Evolutionary conservation across 352 stramenopile genomes (phyloP).

Genomic region (Pythium grandisporangium): DNA sequence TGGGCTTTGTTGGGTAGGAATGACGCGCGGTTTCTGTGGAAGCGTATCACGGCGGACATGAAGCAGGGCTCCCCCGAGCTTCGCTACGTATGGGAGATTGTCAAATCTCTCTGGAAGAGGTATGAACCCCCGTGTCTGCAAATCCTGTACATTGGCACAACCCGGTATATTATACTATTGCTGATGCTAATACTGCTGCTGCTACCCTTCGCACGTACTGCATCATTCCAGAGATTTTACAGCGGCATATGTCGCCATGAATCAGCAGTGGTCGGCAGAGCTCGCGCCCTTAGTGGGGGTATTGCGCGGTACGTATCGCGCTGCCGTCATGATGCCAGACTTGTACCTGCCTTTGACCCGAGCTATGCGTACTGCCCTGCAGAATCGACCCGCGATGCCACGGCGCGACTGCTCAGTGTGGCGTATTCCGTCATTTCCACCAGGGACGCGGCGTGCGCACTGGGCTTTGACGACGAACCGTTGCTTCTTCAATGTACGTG

Average conservation of each 20-base stretch:
- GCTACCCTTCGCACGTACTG: too few species aligned
- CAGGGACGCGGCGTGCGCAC: conserved; percentile 23
- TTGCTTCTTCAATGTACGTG: conserved; percentile 33
- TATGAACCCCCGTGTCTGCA: too few species aligned
- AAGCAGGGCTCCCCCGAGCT: conserved; percentile 38
- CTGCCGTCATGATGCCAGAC: too few species aligned
- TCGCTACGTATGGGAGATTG: conserved; percentile 43
- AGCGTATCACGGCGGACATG: conserved; percentile 31
- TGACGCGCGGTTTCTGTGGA: conserved; percentile 69
- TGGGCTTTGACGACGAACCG: conserved; percentile 41
- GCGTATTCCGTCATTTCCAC: conserved; percentile 57
- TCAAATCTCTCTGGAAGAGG: conserved; percentile 58
- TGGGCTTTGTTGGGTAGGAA: conserved; percentile 15
- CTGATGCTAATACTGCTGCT: too few species aligned
- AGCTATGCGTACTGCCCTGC: neutral
- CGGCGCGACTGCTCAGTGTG: conserved; percentile 40
- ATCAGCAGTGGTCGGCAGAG: conserved; percentile 29
- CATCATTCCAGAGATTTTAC: conserved; percentile 28
- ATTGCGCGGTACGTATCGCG: conserved; percentile 37
- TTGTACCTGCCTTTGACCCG: too few species aligned
- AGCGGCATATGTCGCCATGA: conserved; percentile 43
- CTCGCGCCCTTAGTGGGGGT: conserved; percentile 28
- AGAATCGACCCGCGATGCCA: conserved; percentile 44
- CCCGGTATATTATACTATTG: too few species aligned
- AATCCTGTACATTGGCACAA: too few species aligned